phyloP scores from a whole-genome alignment of 805 yeast genomes.

The Phaffomyces thermotolerans region DNA sequence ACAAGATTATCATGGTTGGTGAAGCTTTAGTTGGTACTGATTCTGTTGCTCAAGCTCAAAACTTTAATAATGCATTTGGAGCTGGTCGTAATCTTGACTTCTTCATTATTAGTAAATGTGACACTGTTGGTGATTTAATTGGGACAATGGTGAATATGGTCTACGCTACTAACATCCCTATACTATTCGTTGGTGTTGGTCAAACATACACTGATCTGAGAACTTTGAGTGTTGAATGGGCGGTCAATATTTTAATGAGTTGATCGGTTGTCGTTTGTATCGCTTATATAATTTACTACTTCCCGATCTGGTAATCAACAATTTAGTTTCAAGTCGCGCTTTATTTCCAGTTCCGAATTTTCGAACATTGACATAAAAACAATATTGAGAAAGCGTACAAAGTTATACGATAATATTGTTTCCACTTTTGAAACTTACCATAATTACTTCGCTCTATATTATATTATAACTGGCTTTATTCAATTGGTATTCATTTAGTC shows the following conservation, averaged over 20 bases:
- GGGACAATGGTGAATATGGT: constrained; percentile 98
- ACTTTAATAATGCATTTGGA: constrained; percentile 92
- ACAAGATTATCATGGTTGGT: constrained; percentile 96
- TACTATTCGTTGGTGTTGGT: constrained; percentile 92
- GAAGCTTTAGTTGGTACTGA: constrained; percentile 98
- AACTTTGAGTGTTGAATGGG: constrained; percentile 86
- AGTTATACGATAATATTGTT: no score
- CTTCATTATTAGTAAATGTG: constrained; percentile 90
- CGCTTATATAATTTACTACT: neutral
- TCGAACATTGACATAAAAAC: no score
- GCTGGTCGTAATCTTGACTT: constrained; percentile 74
- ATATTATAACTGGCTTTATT: no score
- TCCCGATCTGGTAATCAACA: constrained; percentile 4
- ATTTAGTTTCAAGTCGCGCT: neutral
- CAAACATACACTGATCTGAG: constrained; percentile 94
- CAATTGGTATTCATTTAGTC: no score
- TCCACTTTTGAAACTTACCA: no score
- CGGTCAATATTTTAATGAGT: constrained; percentile 59
- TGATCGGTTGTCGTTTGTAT: neutral
- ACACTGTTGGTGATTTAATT: constrained; percentile 93
- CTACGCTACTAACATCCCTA: constrained; percentile 91
- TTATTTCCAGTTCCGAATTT: neutral
- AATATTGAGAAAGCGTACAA: no score
- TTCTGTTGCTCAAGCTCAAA: constrained; percentile 89
- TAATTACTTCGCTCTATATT: no score